These are phyloP conservation scores for Quillaja saponaria DNA, from an alignment of 306 rosid genomes.

Conservation along the genomic window DNA sequence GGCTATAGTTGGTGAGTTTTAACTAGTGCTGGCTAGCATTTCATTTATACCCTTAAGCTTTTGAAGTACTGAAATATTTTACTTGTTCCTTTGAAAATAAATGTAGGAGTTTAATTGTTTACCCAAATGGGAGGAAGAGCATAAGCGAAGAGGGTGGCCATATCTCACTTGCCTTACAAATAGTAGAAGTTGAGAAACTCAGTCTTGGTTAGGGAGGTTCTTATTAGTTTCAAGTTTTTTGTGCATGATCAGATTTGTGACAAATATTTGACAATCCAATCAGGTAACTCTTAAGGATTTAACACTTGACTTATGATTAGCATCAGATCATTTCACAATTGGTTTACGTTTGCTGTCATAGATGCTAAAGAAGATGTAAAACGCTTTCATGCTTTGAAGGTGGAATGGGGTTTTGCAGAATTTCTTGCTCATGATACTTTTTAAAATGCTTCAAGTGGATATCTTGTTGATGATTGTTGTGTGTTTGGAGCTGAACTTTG, in stretches of 20 bases:
- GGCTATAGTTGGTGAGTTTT: too few species aligned
- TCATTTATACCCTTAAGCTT: background rate
- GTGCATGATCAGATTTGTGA: too few species aligned
- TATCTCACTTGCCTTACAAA: constrained; percentile 6
- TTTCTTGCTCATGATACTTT: background rate
- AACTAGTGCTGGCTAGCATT: background rate
- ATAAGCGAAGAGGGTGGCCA: too few species aligned
- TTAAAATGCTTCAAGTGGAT: background rate
- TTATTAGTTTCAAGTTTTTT: background rate
- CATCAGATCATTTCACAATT: too few species aligned
- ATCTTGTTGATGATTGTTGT: constrained; percentile 8
- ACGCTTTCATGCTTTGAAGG: background rate
- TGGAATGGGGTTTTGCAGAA: constrained; percentile 12
- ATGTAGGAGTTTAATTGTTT: constrained; percentile 6
- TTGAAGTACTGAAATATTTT: too few species aligned
- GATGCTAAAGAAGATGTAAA: background rate
- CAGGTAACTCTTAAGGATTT: constrained; percentile 15
- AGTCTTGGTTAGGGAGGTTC: constrained; percentile 4
- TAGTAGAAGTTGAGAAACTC: background rate
- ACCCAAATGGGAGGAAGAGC: constrained; percentile 17
- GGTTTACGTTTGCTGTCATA: background rate
- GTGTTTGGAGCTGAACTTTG: constrained; percentile 2
- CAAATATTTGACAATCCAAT: too few species aligned
- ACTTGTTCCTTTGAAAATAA: too few species aligned
- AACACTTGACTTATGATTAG: too few species aligned